Percentiles rank a stretch among this genome's conserved stretches.
Evolutionary conservation across 176 grass and related monocot genomes (phyloP).

Genomic region (Ensete ventricosum): DNA sequence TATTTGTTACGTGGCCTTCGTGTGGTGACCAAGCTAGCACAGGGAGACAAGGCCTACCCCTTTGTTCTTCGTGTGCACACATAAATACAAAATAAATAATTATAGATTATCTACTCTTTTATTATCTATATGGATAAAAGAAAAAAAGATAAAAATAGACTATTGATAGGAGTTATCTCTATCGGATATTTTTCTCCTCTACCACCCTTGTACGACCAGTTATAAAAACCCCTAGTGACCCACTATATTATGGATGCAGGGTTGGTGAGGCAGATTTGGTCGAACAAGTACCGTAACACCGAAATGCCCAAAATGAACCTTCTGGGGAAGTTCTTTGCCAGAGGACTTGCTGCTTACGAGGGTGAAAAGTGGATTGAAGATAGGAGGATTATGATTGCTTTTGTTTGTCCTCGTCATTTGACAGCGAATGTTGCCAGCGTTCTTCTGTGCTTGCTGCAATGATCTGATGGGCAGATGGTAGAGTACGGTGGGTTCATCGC

Average conservation of each 20-base stretch:
- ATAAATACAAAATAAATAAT: no score
- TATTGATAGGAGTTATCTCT: no score
- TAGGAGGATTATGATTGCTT: slow-evolving; percentile 18
- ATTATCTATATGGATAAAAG: no score
- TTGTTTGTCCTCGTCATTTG: not conserved
- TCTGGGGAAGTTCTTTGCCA: not conserved
- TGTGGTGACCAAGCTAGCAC: no score
- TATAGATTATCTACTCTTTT: no score
- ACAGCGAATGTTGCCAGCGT: slow-evolving; percentile 3
- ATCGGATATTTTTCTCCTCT: no score
- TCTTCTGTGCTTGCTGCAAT: slow-evolving; percentile 7
- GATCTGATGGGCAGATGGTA: slow-evolving; percentile 11
- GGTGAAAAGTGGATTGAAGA: slow-evolving; percentile 19
- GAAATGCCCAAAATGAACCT: slow-evolving; percentile 9
- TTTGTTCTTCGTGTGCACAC: no score
- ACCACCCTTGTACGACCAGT: no score
- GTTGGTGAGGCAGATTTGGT: slow-evolving; percentile 27
- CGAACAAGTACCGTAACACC: slow-evolving; percentile 37
- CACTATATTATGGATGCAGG: slow-evolving; percentile 22
- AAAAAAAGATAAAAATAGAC: no score
- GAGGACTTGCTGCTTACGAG: not conserved
- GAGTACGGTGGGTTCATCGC: not conserved
- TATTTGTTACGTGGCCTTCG: no score
- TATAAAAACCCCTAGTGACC: slow-evolving; percentile 15
- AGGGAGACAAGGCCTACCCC: no score